Conservation (phyloP, 2,329 filamentous ascomycete species). For the Aureobasidium lini region DNA sequence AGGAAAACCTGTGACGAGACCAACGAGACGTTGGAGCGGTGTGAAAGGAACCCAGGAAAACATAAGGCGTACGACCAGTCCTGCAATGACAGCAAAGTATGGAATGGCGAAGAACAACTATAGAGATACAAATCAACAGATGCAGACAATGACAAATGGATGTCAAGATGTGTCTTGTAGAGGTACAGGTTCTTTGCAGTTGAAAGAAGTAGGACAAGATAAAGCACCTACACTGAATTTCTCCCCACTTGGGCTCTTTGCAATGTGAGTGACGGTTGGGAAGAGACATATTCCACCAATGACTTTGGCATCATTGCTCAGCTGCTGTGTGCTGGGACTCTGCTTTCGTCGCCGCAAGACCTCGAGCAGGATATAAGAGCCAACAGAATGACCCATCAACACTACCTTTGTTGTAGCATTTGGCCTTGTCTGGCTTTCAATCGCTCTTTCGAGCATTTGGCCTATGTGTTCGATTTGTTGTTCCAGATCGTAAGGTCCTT, state of each 20-base stretch:
- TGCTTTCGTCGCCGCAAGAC: constrained; percentile 25
- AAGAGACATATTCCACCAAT: constrained; percentile 35
- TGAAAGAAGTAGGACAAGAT: not conserved
- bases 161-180: not conserved
- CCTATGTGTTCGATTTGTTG: constrained; percentile 46
- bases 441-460: constrained; percentile 33
- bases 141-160: not conserved
- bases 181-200: not conserved
- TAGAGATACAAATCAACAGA: not conserved
- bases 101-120: constrained; percentile 11
- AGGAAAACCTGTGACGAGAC: constrained; percentile 35
- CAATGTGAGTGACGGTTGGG: constrained; percentile 41
- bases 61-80: constrained; percentile 34
- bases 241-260: constrained; percentile 35
- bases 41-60: constrained; percentile 34
- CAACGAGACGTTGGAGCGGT: constrained; percentile 36
- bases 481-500: constrained; percentile 34
- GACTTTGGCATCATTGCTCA: constrained; percentile 19
- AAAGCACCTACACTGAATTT: constrained; percentile 30
- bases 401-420: constrained; percentile 22
- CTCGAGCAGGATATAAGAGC: constrained; percentile 40
- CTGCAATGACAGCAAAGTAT: constrained; percentile 8
- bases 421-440: not conserved
- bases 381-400: constrained; percentile 41
- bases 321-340: not conserved